A percentile compares a stretch with the other conserved stretches of the same genome.
phyloP scores from a whole-genome alignment of 2,329 filamentous ascomycete species.

The Neonectria coccinea region DNA sequence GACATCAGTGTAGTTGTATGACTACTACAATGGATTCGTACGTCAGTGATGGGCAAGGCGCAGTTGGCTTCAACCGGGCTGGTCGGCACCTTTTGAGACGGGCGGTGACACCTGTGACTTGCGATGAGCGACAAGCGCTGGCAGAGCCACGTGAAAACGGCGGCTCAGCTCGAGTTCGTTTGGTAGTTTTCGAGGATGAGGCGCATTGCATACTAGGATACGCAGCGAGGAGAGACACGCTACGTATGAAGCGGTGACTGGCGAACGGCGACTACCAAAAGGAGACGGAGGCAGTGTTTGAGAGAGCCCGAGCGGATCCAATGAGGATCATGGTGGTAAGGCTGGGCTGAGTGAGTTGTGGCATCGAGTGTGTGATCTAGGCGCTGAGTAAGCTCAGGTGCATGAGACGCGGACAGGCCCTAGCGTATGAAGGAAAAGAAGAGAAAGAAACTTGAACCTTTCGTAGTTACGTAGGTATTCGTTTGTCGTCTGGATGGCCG shows the following conservation, averaged over 20 bases:
- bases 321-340: background rate
- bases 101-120: background rate
- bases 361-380: constrained; percentile 7
- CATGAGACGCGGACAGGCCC: background rate
- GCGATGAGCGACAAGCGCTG: background rate
- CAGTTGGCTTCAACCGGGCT: background rate
- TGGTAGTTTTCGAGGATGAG: background rate
- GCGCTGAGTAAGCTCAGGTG: constrained; percentile 5
- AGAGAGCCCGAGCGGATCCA: background rate
- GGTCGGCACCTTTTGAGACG: background rate
- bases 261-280: constrained; percentile 9
- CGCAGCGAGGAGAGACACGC: background rate
- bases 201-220: background rate
- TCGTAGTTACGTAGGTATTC: background rate
- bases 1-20: background rate
- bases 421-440: background rate
- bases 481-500: background rate
- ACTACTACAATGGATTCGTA: background rate
- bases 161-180: background rate
- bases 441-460: background rate
- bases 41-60: background rate
- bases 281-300: constrained; percentile 14
- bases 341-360: background rate
- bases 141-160: background rate
- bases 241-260: background rate